Base-by-base conservation (phyloP, 2,329 filamentous ascomycete species). In the Triangularia setosa region DNA sequence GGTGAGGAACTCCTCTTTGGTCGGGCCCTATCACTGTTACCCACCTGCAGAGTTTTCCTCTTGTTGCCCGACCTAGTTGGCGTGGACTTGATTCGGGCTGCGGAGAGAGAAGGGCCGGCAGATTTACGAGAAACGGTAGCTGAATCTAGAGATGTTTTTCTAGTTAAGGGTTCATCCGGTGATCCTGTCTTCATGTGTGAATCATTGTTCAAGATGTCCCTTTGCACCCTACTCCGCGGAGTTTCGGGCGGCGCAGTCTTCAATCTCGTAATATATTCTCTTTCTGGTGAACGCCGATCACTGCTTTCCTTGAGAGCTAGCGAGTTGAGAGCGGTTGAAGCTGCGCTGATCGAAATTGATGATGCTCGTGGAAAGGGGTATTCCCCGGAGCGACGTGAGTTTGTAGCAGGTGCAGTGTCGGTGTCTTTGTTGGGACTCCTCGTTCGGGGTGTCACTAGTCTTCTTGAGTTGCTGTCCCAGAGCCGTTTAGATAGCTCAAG, bases 381-480 rank as follows among this genome's bases (percentile, higher is more conserved):
- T 21, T 83, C 81, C 12, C 78, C 77, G 2, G 78, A 79, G 54
- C 76, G 76, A 40, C 79, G 75, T 4, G 69, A 64, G 12, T 76
- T 72, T 12, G 67, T 67, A 62, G 61, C 74, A 11, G 68, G 66
- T 62, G 72, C 72, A 35, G 73, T 75, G 27, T 70, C 72, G 33
- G 75, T 70, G 3, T 68, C 53, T 60, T 67, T 63, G 18, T 65
- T 63, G 4, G 69, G 69, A 57, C 77, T 75, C 28, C 72, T 69
- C 33, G 78, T 76, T 53, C 77, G 74, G 58, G 77, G 73, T 21
- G 73, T 70, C 2, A 86, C 78, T 1, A 86, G 75, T 65, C 83
- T 79, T 65, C 83, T 78, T 0, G 83, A 81, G 68, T 85, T 80
- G 60, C 80, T 84, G 66, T 87, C 83, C 84, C 84, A 86, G 58